Percentiles rank a stretch among this genome's conserved stretches.
phyloP scores from a whole-genome alignment of 2,329 filamentous ascomycete genomes.

The Hypoxylon sp. region DNA sequence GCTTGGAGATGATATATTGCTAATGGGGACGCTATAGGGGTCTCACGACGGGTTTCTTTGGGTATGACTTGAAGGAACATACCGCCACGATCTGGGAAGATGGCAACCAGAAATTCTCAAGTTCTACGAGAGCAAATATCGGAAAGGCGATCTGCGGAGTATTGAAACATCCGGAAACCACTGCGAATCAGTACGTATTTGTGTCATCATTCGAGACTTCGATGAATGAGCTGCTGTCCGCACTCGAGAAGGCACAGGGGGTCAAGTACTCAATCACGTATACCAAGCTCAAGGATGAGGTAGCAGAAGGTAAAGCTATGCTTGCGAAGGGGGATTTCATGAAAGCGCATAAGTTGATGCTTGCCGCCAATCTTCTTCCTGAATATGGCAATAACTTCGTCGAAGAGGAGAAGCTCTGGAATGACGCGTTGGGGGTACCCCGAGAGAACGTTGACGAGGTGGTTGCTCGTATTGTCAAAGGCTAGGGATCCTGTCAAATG shows the following conservation, averaged over 20 bases:
- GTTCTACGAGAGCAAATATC: not conserved
- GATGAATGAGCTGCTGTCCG: constrained; percentile 14
- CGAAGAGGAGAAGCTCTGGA: constrained; percentile 8
- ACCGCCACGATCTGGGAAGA: constrained; percentile 14
- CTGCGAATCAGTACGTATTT: constrained; percentile 10
- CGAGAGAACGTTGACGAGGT: constrained; percentile 32
- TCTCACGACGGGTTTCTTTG: constrained; percentile 10
- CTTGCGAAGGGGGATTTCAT: constrained; percentile 15
- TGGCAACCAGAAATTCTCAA: constrained; percentile 9
- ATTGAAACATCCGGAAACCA: constrained; percentile 4
- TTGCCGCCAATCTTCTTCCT: constrained; percentile 13
- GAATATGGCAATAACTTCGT: constrained; percentile 13
- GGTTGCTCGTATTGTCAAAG: not conserved
- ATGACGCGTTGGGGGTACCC: not conserved
- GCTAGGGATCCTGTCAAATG: not conserved
- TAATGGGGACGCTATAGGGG: not conserved
- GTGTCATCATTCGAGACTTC: constrained; percentile 15
- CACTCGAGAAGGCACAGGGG: constrained; percentile 8
- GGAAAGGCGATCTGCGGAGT: constrained; percentile 4
- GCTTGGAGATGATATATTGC: not conserved
- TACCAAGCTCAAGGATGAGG: not conserved
- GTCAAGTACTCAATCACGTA: constrained; percentile 3
- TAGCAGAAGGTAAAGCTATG: constrained; percentile 4
- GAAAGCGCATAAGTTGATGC: constrained; percentile 15
- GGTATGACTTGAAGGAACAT: constrained; percentile 12